These are phyloP conservation scores for Talaromyces sp. DNA, from an alignment of 2,329 filamentous ascomycete species.

Conservation along the genomic window DNA sequence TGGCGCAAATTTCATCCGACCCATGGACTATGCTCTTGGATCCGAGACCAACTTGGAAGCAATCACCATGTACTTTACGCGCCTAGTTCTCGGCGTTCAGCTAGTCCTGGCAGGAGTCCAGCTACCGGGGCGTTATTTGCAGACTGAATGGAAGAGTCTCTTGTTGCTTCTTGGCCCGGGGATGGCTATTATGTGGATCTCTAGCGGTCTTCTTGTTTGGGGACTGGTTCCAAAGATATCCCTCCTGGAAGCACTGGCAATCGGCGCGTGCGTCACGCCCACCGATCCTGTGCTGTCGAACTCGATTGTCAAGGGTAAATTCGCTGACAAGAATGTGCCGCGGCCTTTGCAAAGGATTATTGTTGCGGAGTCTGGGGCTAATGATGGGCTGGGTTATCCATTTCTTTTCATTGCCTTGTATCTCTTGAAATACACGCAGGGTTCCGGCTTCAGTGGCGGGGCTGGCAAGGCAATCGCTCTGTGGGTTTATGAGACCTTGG, in stretches of 20 bases:
- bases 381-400: conserved; percentile 84
- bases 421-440: conserved; percentile 70
- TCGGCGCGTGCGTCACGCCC: conserved; percentile 85
- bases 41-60: conserved; percentile 57
- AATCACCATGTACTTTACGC: conserved; percentile 78
- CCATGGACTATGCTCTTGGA: conserved; percentile 66
- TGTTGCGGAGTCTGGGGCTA: conserved; percentile 77
- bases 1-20: conserved; percentile 70
- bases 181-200: conserved; percentile 83
- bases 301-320: conserved; percentile 88
- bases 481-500: conserved; percentile 84
- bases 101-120: conserved; percentile 85
- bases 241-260: conserved; percentile 72
- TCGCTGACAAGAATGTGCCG: conserved; percentile 86
- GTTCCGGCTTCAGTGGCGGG: conserved; percentile 53
- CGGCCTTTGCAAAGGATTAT: conserved; percentile 75
- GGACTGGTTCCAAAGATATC: conserved; percentile 65
- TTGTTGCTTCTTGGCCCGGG: conserved; percentile 72
- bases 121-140: conserved; percentile 75
- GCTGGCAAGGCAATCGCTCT: conserved; percentile 64
- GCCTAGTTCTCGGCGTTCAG: conserved; percentile 84
- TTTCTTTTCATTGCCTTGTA: conserved; percentile 84
- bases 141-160: conserved; percentile 72
- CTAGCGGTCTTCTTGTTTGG: conserved; percentile 75
- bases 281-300: conserved; percentile 87